phyloP scores from a whole-genome alignment of 2,329 filamentous ascomycete species.

The Podosphaera fusca region DNA sequence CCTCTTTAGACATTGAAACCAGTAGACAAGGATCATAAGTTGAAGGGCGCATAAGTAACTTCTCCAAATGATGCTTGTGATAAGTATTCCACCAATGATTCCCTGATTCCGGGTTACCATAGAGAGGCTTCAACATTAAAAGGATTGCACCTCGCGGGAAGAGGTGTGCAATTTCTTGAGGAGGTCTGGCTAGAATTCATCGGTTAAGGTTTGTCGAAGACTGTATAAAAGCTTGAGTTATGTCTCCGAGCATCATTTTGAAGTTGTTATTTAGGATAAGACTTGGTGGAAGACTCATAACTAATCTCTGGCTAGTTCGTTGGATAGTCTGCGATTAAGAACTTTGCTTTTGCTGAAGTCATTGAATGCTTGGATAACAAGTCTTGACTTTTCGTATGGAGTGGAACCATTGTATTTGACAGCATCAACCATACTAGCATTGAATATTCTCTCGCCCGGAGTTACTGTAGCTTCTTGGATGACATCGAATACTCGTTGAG shows the following conservation, averaged over 20 bases:
- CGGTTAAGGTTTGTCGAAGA: neutral
- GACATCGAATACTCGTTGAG: neutral
- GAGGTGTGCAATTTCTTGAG: neutral
- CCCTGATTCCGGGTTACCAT: constrained; percentile 1
- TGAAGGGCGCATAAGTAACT: neutral
- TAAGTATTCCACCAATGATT: constrained; percentile 1
- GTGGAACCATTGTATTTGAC: neutral
- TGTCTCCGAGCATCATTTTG: neutral
- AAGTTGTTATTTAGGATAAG: neutral
- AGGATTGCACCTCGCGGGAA: neutral
- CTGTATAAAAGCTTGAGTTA: neutral
- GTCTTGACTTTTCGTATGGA: neutral
- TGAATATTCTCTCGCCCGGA: neutral
- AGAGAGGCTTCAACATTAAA: neutral
- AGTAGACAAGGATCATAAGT: constrained; percentile 1
- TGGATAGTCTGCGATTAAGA: neutral
- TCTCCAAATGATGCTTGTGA: neutral
- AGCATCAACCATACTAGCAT: neutral
- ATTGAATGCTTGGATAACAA: neutral
- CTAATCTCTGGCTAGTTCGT: neutral
- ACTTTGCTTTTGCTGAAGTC: neutral
- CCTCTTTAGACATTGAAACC: neutral
- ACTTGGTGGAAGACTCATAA: neutral
- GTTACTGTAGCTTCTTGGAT: neutral
- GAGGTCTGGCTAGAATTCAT: neutral